phyloP scores from a whole-genome alignment of 768 basidiomycete genomes.

The Suillus discolor region DNA sequence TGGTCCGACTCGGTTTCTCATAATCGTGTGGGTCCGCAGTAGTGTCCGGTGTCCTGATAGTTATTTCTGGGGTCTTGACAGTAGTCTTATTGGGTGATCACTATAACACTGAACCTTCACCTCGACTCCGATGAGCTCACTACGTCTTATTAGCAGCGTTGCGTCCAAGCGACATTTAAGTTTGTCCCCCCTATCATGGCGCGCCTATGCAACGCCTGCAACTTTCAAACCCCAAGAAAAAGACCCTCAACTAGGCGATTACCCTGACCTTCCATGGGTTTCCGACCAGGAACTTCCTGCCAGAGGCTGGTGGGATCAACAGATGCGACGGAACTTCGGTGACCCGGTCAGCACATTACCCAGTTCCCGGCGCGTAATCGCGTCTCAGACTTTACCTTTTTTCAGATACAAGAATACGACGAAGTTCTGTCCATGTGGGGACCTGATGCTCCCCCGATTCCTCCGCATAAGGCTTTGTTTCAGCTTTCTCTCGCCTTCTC shows the following conservation, averaged over 20 bases:
- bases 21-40: constrained; percentile 4
- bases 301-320: constrained; percentile 73
- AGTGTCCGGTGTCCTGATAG: constrained; percentile 25
- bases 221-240: constrained; percentile 32
- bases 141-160: constrained; percentile 19
- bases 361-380: constrained; percentile 15
- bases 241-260: constrained; percentile 73
- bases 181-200: not conserved
- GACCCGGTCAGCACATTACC: constrained; percentile 57
- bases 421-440: constrained; percentile 89
- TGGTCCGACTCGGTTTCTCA: too few species aligned
- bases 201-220: constrained; percentile 30
- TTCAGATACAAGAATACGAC: constrained; percentile 77
- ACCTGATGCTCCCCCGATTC: constrained; percentile 69
- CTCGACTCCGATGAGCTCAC: constrained; percentile 21
- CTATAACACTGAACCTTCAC: constrained; percentile 10
- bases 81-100: not conserved
- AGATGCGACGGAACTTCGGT: constrained; percentile 80
- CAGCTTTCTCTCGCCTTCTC: constrained; percentile 65
- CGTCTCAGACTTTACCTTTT: constrained; percentile 18
- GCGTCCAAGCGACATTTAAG: constrained; percentile 9
- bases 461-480: constrained; percentile 59
- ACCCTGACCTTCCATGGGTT: constrained; percentile 69
- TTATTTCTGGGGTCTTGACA: constrained; percentile 24
- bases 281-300: constrained; percentile 67